A percentile compares a stretch with the other conserved stretches of the same genome.
These are phyloP conservation scores for Coemansia sp. DNA, from an alignment of 192 early-diverging fungal genomes.

Conservation along the genomic window DNA sequence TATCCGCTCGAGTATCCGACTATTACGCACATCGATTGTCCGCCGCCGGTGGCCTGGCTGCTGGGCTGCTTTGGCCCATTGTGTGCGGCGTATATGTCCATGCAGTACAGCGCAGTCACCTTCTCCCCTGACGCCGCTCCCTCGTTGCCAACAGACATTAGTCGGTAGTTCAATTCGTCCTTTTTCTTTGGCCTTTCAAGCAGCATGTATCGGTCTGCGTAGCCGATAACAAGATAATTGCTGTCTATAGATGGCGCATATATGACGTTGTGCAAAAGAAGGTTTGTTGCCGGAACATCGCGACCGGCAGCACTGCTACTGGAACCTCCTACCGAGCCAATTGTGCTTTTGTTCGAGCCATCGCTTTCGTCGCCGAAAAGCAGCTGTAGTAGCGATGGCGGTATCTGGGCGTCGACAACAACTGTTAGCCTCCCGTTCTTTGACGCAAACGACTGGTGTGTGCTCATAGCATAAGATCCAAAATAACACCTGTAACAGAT, in stretches of 20 bases:
- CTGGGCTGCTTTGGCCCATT: neutral
- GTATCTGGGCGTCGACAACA: slow-evolving; percentile 20
- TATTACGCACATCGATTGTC: slow-evolving; percentile 33
- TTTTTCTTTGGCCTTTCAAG: slow-evolving; percentile 19
- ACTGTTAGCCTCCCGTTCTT: slow-evolving; percentile 27
- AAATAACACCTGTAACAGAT: neutral
- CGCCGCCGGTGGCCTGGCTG: neutral
- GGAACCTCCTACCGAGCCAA: neutral
- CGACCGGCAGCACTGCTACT: neutral
- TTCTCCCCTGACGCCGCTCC: slow-evolving; percentile 24
- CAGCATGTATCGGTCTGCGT: slow-evolving; percentile 36
- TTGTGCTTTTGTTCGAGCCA: neutral
- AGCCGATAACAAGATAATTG: slow-evolving; percentile 27
- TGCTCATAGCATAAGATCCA: slow-evolving; percentile 6
- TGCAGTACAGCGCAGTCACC: slow-evolving; percentile 41
- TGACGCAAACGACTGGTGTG: slow-evolving; percentile 10
- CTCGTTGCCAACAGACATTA: slow-evolving; percentile 44
- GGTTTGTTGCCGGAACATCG: neutral
- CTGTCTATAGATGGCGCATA: slow-evolving; percentile 34
- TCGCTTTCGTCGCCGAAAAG: slow-evolving; percentile 21
- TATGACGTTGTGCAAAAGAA: slow-evolving; percentile 5
- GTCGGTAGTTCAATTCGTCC: slow-evolving; percentile 11
- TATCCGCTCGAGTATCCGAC: slow-evolving; percentile 49
- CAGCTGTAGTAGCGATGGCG: slow-evolving; percentile 24
- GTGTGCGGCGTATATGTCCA: slow-evolving; percentile 30